Base-by-base conservation (phyloP, 1,284 basidiomycete genomes). In the Schizopora paradoxa region DNA sequence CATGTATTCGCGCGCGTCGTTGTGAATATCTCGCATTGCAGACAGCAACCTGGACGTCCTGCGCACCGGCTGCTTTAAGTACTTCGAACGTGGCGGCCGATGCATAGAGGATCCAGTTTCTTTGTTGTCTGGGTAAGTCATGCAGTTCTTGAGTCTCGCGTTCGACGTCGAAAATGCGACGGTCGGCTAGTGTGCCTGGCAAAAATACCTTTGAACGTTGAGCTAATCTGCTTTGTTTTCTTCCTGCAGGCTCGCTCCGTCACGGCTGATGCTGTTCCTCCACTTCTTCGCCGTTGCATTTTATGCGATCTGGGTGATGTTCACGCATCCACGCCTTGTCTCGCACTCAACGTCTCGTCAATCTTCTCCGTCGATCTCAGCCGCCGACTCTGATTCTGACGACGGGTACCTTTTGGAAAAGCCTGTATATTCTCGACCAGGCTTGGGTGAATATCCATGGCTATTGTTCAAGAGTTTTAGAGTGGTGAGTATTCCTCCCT, bases 221-320 rank as follows among this genome's bases (percentile, higher is more conserved):
- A n/a, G n/a, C n/a, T 42, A 13, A 29, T 16, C 10, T 34, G n/a
- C 13, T 38, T 11, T 3, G 13, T 33, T 29, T 10, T 36, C 14
- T 10, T 38, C 58, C 29, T 14, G 18, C 48, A 77, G 75, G 14
- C 74, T 95, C 44, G 74, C 79, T 2, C 86, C 90, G 1, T 82
- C 84, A 16, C 91, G 91, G 0, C 54, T 79, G 21, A 66, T 91
- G 31, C 80, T 99, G 21, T 83, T 88, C 57, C 82, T 78, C 56
- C 95, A 99, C 71, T 99, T 99, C 70, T 99, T 96, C 73, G 72
- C 77, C 21, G 95, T 99, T 52, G 95, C 95, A 0, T 79, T 99
- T 53, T 98, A 96, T 67, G 80, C 86, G 8, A 89, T 95, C 58
- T 95, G 82, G 76, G 71, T 87, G 34, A 73, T 96, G 62, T 91